A percentile compares a stretch with the other conserved stretches of the same genome.
Evolutionary conservation across 495 filamentous ascomycete genomes (phyloP).

Genomic region (Xylaria bambusicola): DNA sequence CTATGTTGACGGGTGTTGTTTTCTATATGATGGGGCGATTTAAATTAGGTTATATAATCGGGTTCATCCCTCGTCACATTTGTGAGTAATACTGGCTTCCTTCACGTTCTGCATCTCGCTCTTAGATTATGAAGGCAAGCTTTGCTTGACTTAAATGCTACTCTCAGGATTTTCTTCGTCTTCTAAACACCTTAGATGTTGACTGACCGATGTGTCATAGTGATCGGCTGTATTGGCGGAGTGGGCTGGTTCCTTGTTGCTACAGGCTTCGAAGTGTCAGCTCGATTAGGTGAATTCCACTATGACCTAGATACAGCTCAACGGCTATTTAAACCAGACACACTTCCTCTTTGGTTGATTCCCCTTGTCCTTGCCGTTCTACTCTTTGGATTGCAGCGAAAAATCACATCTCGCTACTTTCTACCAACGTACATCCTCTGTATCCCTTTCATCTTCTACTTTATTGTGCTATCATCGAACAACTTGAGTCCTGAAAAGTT

Average conservation of each 20-base stretch:
- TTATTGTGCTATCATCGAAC: conserved; percentile 67
- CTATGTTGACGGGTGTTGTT: conserved; percentile 83
- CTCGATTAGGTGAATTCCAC: conserved; percentile 78
- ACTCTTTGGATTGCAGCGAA: conserved; percentile 72
- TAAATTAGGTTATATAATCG: conserved; percentile 84
- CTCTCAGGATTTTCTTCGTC: too few species aligned
- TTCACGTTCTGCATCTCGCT: too few species aligned
- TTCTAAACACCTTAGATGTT: too few species aligned
- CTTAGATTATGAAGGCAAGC: too few species aligned
- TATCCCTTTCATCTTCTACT: conserved; percentile 81
- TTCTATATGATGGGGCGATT: conserved; percentile 89
- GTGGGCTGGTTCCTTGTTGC: conserved; percentile 95
- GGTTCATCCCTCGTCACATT: conserved; percentile 95
- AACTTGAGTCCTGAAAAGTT: conserved; percentile 62
- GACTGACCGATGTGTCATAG: background rate
- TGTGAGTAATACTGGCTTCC: background rate
- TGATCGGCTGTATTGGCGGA: conserved; percentile 97
- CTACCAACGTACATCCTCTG: conserved; percentile 83
- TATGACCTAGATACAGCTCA: conserved; percentile 75
- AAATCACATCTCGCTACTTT: conserved; percentile 75
- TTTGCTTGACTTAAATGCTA: too few species aligned
- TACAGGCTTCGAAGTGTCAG: conserved; percentile 94
- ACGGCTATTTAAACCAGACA: conserved; percentile 69
- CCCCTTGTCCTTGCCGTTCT: conserved; percentile 75
- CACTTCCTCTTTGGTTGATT: conserved; percentile 77